phyloP scores from a whole-genome alignment of 2,329 filamentous ascomycete species.

The Fusarium torulosum region DNA sequence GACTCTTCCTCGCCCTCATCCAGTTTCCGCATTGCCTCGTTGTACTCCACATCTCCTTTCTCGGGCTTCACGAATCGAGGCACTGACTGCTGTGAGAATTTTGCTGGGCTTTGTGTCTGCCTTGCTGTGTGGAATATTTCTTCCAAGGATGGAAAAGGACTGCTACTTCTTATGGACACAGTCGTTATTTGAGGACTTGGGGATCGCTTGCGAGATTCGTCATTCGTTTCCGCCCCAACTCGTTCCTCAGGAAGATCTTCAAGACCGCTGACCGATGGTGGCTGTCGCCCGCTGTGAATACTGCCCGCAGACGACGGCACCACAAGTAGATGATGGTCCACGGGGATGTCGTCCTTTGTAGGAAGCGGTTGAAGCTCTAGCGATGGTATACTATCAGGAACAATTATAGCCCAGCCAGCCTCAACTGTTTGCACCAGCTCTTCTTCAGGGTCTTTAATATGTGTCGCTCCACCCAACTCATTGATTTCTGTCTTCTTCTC shows the following conservation, averaged over 20 bases:
- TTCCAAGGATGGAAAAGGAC: conserved; percentile 53
- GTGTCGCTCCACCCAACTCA: not conserved
- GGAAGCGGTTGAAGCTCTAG: conserved; percentile 24
- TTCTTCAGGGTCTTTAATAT: conserved; percentile 24
- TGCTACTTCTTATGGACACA: conserved; percentile 49
- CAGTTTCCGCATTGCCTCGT: conserved; percentile 59
- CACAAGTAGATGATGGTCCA: conserved; percentile 20
- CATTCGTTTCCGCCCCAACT: conserved; percentile 42
- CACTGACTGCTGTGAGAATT: conserved; percentile 46
- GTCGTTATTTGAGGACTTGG: conserved; percentile 34
- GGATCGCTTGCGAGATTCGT: conserved; percentile 26
- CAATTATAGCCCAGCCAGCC: conserved; percentile 31
- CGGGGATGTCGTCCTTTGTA: conserved; percentile 11
- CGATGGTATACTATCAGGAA: conserved; percentile 44
- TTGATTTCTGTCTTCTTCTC: not conserved
- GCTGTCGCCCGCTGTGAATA: conserved; percentile 63
- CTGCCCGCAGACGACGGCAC: conserved; percentile 53
- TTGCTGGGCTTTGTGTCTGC: conserved; percentile 53
- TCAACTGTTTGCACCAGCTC: conserved; percentile 16
- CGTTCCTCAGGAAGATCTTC: conserved; percentile 47
- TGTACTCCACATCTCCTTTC: conserved; percentile 55
- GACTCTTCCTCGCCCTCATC: conserved; percentile 53
- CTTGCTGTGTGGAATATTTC: conserved; percentile 59
- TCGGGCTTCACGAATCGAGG: conserved; percentile 46
- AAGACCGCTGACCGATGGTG: conserved; percentile 57